Evolutionary conservation across 768 basidiomycete genomes (phyloP).

Genomic region (Psilocybe cyanescens): DNA sequence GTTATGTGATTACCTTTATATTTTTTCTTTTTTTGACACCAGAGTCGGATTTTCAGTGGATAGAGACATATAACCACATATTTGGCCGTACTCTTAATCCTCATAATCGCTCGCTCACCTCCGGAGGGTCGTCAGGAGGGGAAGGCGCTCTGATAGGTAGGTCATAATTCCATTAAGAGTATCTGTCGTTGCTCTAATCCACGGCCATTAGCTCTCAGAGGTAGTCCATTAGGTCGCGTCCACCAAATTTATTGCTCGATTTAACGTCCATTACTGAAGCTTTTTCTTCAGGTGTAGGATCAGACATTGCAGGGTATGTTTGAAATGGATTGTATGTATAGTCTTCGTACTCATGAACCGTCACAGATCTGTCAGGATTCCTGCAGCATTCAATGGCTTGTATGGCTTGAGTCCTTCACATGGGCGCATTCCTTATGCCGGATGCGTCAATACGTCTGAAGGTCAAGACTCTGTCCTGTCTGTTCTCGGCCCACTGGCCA

Average conservation of each 20-base stretch:
- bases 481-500: slow-evolving; percentile 75
- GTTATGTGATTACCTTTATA: neutral
- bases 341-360: neutral
- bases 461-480: slow-evolving; percentile 76
- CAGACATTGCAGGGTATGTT: slow-evolving; percentile 77
- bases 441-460: slow-evolving; percentile 63
- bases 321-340: neutral
- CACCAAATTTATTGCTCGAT: neutral
- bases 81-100: slow-evolving; percentile 85
- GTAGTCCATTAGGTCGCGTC: slow-evolving; percentile 42
- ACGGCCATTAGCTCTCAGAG: slow-evolving; percentile 38
- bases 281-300: slow-evolving; percentile 68
- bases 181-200: neutral
- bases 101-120: slow-evolving; percentile 67
- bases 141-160: slow-evolving; percentile 78
- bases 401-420: slow-evolving; percentile 77
- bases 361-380: slow-evolving; percentile 70
- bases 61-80: slow-evolving; percentile 77
- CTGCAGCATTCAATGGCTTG: slow-evolving; percentile 65
- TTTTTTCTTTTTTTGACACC: neutral
- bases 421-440: slow-evolving; percentile 71
- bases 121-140: slow-evolving; percentile 86
- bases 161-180: neutral
- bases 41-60: slow-evolving; percentile 49
- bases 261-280: neutral